phyloP scores from a whole-genome alignment of 2,329 filamentous ascomycete species.

The Penicillium sp. region DNA sequence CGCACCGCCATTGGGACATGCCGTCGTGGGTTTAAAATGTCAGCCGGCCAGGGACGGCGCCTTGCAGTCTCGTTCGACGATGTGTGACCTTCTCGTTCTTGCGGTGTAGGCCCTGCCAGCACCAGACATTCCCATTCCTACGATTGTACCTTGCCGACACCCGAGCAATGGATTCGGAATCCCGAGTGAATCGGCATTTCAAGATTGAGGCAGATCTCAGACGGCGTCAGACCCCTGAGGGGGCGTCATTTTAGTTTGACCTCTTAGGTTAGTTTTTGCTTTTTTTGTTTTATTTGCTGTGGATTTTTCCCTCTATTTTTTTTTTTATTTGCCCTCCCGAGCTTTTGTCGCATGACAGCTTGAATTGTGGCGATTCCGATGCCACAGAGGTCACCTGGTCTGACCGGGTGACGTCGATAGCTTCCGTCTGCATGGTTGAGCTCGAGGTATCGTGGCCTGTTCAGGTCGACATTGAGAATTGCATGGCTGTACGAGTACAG shows the following conservation, averaged over 20 bases:
- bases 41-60: neutral
- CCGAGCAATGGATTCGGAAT: neutral
- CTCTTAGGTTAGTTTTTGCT: neutral
- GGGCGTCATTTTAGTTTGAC: constrained; percentile 2
- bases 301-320: too few relatives aligned
- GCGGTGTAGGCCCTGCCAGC: neutral
- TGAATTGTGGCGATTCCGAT: constrained; percentile 9
- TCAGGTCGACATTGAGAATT: too few relatives aligned
- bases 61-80: neutral
- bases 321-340: neutral
- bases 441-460: neutral
- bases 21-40: neutral
- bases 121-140: neutral
- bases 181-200: neutral
- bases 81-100: neutral
- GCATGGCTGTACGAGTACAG: too few relatives aligned
- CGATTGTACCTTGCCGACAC: neutral
- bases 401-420: constrained; percentile 6
- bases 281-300: neutral
- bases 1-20: constrained; percentile 6
- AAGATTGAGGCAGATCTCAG: neutral
- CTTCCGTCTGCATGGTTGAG: neutral
- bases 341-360: constrained; percentile 7
- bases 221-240: constrained; percentile 3
- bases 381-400: constrained; percentile 8